Evolutionary conservation across 2,329 filamentous ascomycete species (phyloP).

Genomic region (Aspergillus aculeatus): DNA sequence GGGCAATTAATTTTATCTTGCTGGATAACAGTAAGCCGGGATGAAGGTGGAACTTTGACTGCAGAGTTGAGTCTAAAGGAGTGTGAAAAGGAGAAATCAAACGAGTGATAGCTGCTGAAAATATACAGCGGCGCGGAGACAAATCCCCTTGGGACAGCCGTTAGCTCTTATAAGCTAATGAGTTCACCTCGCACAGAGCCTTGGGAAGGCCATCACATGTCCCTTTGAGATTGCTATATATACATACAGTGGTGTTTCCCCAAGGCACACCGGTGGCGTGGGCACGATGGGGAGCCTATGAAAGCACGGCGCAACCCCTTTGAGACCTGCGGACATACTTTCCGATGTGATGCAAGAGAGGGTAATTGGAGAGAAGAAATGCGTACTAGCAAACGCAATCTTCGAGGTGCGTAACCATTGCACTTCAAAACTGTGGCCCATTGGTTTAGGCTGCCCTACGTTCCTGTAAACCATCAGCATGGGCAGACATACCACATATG

Average conservation of each 20-base stretch:
- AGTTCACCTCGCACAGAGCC: neutral
- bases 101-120: neutral
- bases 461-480: neutral
- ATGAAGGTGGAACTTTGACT: no score
- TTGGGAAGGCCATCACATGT: neutral
- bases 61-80: neutral
- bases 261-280: neutral
- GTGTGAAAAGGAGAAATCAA: neutral
- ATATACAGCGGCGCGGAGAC: neutral
- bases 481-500: neutral
- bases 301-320: neutral
- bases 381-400: neutral
- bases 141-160: neutral
- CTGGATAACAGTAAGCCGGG: neutral
- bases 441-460: neutral
- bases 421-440: neutral
- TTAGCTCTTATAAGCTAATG: neutral
- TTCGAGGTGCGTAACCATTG: neutral
- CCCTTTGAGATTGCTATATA: neutral
- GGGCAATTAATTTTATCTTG: neutral
- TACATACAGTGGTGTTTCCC: neutral
- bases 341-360: neutral
- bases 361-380: neutral
- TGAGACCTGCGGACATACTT: neutral
- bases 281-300: neutral